Evolutionary conservation across 805 yeast species (phyloP), one percentile per base, ranked within the genome.

Genomic region (Saccharomycopsis fermentans): DNA sequence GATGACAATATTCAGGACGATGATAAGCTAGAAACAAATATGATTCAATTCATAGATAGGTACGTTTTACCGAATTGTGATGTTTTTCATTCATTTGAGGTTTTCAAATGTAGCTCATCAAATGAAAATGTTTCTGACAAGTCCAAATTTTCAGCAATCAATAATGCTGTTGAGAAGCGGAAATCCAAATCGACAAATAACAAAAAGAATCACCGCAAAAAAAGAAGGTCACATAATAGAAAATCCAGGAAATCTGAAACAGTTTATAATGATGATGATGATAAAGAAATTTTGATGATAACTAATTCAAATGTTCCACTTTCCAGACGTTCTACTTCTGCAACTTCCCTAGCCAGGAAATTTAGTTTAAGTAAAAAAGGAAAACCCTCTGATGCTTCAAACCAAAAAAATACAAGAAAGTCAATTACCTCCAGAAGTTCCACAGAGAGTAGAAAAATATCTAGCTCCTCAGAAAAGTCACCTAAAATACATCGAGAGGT

Each of bases 21-120:
- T 35, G 36, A 34, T 6, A 56, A 59, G 6, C 50, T 56, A 19
- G 62, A 62, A 3, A 37, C 59, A 1, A 61, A 55, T 21, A 57
- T 61, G 19, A 19, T 50, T 9, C 36, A 29, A 19, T 62, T 62
- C 40, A 21, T 62, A 1, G 47, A 39, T 36, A 57, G 52, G 34
- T 59, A 57, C 34, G 58, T 62, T 21, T 35, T 59, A 24, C 64
- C 64, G 19, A 59, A 62, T 52, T 62, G 64, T 55, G 62, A 62
- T 19, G 43, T 59, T 17, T 3, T 58, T 24, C 56, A 55, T 6
- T 48, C 59, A 3, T 62, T 59, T 32, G 29, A 26, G n/a, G 61
- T 62, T 11, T 50, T 62, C 9, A 55, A 57, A 14, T 17, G 37
- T 24, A 35, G 16, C 27, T 3, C n/a, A 34, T 16, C 26, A 50